phyloP scores from a whole-genome alignment of 306 rosid genomes.

The Sindora glabra region DNA sequence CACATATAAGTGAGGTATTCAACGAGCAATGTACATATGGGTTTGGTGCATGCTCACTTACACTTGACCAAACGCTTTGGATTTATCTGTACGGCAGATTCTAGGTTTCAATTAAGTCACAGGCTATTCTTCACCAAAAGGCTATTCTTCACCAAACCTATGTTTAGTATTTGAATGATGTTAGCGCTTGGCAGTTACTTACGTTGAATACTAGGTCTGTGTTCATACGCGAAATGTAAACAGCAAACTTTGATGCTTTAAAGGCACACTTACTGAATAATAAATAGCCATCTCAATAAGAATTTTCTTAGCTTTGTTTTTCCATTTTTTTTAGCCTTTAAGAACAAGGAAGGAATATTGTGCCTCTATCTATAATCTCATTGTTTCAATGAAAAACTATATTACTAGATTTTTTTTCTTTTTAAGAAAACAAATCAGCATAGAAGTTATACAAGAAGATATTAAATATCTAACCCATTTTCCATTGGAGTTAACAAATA shows the following conservation, averaged over 20 bases:
- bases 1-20: background rate
- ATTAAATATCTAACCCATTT: too few relatives aligned
- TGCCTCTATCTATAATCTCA: background rate
- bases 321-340: background rate
- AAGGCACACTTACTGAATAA: too few relatives aligned
- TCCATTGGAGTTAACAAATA: slow-evolving; percentile 7
- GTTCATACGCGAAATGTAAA: too few relatives aligned
- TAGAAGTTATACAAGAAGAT: slow-evolving; percentile 16
- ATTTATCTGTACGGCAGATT: background rate
- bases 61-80: background rate
- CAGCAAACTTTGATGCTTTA: too few relatives aligned
- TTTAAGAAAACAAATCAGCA: background rate
- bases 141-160: too few relatives aligned
- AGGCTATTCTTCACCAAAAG: background rate
- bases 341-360: background rate
- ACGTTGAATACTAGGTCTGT: background rate
- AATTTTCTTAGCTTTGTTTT: background rate
- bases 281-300: too few relatives aligned
- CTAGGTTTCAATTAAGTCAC: background rate
- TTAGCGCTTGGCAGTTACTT: background rate
- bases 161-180: too few relatives aligned
- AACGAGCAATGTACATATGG: background rate
- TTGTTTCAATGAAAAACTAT: background rate
- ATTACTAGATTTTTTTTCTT: too few relatives aligned
- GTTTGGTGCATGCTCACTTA: background rate